These are phyloP conservation scores for Paramecium primaurelia DNA, from an alignment of 73 alveolate species.

Conservation along the genomic window DNA sequence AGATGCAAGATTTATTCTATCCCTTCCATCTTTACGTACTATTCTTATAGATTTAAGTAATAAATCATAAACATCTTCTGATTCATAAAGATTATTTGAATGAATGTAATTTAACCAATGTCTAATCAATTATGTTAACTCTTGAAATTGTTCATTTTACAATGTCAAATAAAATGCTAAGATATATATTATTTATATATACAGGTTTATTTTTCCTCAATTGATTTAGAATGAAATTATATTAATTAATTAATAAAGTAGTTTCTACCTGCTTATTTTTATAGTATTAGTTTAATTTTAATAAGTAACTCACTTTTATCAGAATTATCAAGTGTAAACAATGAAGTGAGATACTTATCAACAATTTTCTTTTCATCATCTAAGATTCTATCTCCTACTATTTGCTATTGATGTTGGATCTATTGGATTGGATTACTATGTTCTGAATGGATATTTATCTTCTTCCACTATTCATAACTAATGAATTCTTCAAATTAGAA, in stretches of 20 bases:
- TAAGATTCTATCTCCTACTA: neutral
- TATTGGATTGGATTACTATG: neutral
- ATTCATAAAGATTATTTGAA: neutral
- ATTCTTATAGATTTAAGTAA: conserved; percentile 12
- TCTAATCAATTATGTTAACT: neutral
- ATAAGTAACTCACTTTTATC: neutral
- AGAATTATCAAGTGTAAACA: neutral
- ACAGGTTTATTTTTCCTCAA: neutral
- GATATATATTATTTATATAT: neutral
- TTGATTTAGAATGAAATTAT: neutral
- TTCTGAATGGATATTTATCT: neutral
- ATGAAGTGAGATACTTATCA: neutral
- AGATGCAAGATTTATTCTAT: conserved; percentile 1
- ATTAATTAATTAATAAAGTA: neutral
- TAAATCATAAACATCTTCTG: conserved; percentile 22
- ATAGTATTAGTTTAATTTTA: neutral
- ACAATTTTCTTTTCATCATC: neutral
- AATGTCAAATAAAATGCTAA: conserved; percentile 4
- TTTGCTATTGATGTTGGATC: neutral
- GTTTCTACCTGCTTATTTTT: neutral
- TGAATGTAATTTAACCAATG: conserved; percentile 22
- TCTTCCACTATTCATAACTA: conserved; percentile 11
- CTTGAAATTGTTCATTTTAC: neutral
- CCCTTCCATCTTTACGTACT: neutral
- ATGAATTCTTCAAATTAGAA: conserved; percentile 14